Evolutionary conservation across 176 grass and related monocot genomes (phyloP).

Genomic region (Elaeis guineensis): DNA sequence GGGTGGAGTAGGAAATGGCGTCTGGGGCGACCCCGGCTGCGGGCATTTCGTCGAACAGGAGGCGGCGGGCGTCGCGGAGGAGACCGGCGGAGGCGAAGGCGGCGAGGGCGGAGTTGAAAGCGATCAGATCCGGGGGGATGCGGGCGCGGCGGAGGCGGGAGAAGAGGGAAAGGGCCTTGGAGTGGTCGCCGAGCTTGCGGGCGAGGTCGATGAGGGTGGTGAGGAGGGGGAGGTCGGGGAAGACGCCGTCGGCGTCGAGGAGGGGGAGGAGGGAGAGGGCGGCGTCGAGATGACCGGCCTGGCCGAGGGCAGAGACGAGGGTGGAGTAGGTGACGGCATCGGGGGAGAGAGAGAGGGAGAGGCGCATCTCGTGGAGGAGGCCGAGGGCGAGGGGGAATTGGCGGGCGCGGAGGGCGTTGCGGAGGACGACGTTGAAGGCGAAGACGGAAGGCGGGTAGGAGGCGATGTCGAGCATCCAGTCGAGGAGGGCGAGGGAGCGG

Average conservation of each 20-base stretch:
- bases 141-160: constrained; percentile 48
- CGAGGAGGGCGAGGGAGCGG: constrained; percentile 77
- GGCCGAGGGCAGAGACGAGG: constrained; percentile 73
- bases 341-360: constrained; percentile 22
- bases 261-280: constrained; percentile 74
- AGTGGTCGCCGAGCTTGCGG: constrained; percentile 44
- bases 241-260: constrained; percentile 62
- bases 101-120: constrained; percentile 73
- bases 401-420: constrained; percentile 39
- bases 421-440: constrained; percentile 79
- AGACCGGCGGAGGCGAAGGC: constrained; percentile 52
- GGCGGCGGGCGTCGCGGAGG: constrained; percentile 48
- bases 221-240: constrained; percentile 61
- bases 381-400: constrained; percentile 58
- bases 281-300: constrained; percentile 54
- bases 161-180: constrained; percentile 86
- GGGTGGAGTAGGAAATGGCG: constrained; percentile 63
- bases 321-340: constrained; percentile 92
- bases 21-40: constrained; percentile 48
- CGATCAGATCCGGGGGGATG: constrained; percentile 61
- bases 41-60: constrained; percentile 67
- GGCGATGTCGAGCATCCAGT: constrained; percentile 40
- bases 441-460: constrained; percentile 30
- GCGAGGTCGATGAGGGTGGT: constrained; percentile 80
- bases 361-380: constrained; percentile 79